Evolutionary conservation across 2,329 filamentous ascomycete species (phyloP).

Genomic region (Biscogniauxia mediterranea): DNA sequence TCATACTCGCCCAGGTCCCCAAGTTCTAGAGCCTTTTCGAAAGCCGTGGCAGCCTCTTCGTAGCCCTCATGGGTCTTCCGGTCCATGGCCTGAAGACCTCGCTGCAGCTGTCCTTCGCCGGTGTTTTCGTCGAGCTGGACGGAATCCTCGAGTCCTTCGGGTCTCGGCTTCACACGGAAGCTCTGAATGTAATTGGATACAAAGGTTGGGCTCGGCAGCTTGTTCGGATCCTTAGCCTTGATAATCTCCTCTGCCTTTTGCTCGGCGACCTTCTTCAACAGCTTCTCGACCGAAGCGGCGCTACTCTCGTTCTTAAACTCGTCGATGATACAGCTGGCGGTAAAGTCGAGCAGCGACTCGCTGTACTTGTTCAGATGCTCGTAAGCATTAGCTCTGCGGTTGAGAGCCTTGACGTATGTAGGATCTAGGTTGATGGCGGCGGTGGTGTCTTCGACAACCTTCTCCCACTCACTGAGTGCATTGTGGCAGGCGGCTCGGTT

Average conservation of each 20-base stretch:
- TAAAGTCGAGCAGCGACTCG: slow-evolving; percentile 95
- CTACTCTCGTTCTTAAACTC: slow-evolving; percentile 90
- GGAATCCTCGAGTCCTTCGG: slow-evolving; percentile 77
- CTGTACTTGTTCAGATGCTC: slow-evolving; percentile 89
- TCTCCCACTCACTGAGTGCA: slow-evolving; percentile 87
- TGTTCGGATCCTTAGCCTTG: slow-evolving; percentile 75
- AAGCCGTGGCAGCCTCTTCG: slow-evolving; percentile 79
- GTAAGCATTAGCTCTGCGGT: slow-evolving; percentile 94
- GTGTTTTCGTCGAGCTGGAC: slow-evolving; percentile 74
- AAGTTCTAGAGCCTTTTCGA: slow-evolving; percentile 83
- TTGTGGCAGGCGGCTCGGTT: slow-evolving; percentile 98
- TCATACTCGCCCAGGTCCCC: slow-evolving; percentile 79
- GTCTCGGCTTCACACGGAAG: slow-evolving; percentile 81
- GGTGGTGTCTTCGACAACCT: slow-evolving; percentile 95
- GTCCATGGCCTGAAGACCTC: slow-evolving; percentile 76
- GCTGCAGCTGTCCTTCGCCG: slow-evolving; percentile 81
- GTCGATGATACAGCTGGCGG: slow-evolving; percentile 98
- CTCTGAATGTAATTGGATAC: slow-evolving; percentile 99
- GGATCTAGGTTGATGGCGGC: slow-evolving; percentile 90
- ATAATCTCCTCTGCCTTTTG: slow-evolving; percentile 90
- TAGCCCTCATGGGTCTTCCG: slow-evolving; percentile 91
- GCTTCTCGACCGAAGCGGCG: slow-evolving; percentile 83
- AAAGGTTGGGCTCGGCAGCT: slow-evolving; percentile 91
- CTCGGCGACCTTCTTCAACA: slow-evolving; percentile 96
- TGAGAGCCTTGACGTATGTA: slow-evolving; percentile 96